phyloP scores from a whole-genome alignment of 202 grass and related monocot species.

The Bolboschoenoplectus hybrid region DNA sequence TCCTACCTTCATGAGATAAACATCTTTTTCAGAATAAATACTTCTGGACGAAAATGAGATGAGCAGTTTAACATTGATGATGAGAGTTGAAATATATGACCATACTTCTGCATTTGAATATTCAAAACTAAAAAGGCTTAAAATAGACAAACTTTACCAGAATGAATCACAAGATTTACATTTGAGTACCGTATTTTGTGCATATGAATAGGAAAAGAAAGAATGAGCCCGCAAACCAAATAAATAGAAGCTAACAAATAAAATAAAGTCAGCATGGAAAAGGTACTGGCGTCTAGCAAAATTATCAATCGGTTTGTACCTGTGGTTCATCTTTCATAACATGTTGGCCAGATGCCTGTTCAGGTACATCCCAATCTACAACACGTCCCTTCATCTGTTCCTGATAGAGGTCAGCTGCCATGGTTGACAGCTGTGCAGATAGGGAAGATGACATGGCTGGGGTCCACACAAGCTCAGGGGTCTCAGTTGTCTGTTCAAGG shows the following conservation, averaged over 20 bases:
- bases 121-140: background rate
- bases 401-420: constrained; percentile 92
- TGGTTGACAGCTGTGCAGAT: constrained; percentile 88
- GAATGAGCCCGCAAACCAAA: background rate
- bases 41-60: background rate
- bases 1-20: constrained; percentile 67
- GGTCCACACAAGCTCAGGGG: constrained; percentile 99
- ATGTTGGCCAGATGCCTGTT: constrained; percentile 91
- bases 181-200: constrained; percentile 1
- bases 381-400: constrained; percentile 96
- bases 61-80: background rate
- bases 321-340: constrained; percentile 99
- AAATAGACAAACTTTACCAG: constrained; percentile 12
- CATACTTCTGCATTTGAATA: constrained; percentile 10
- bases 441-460: constrained; percentile 97
- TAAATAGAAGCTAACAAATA: constrained; percentile 10
- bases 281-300: background rate
- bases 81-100: background rate
- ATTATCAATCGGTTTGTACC: constrained; percentile 50
- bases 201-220: constrained; percentile 3
- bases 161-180: constrained; percentile 13
- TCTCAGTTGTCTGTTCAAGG: constrained; percentile 97
- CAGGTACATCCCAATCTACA: constrained; percentile 98
- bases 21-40: constrained; percentile 15
- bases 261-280: background rate